Conservation (phyloP, 2,329 filamentous ascomycete species). For the Tolypocladium nubicola region DNA sequence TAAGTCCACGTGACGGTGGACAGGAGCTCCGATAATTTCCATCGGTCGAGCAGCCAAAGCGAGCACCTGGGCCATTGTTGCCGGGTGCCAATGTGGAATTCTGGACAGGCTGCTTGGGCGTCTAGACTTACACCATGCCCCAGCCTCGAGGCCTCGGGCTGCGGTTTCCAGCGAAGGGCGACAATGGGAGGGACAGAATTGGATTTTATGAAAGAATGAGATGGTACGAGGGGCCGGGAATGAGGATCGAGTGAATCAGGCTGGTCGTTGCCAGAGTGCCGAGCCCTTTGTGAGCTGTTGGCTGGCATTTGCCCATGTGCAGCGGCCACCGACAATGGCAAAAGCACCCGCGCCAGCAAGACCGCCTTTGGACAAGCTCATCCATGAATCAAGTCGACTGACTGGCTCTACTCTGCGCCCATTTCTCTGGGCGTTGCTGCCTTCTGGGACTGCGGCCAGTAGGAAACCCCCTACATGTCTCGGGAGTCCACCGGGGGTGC, state of each 20-base stretch:
- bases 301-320: neutral
- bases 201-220: neutral
- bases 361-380: slow-evolving; percentile 10
- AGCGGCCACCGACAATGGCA: slow-evolving; percentile 4
- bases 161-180: neutral
- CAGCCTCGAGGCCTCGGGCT: neutral
- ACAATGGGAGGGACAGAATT: neutral
- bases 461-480: slow-evolving; percentile 14
- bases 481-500: slow-evolving; percentile 10
- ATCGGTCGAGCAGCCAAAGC: slow-evolving; percentile 11
- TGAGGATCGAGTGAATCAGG: neutral
- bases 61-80: slow-evolving; percentile 15
- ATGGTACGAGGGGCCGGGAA: neutral
- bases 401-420: slow-evolving; percentile 3
- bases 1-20: slow-evolving; percentile 11
- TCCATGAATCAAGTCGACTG: neutral
- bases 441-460: slow-evolving; percentile 3
- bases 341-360: slow-evolving; percentile 2
- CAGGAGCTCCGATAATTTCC: slow-evolving; percentile 9
- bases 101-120: neutral
- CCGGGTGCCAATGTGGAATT: neutral
- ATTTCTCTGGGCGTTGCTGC: slow-evolving; percentile 1
- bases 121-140: neutral
- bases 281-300: neutral
- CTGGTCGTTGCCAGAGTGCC: slow-evolving; percentile 1